A percentile compares a stretch with the other conserved stretches of the same genome.
These are phyloP conservation scores for Aspergillus sclerotialis DNA, from an alignment of 2,329 filamentous ascomycete species.

Conservation along the genomic window DNA sequence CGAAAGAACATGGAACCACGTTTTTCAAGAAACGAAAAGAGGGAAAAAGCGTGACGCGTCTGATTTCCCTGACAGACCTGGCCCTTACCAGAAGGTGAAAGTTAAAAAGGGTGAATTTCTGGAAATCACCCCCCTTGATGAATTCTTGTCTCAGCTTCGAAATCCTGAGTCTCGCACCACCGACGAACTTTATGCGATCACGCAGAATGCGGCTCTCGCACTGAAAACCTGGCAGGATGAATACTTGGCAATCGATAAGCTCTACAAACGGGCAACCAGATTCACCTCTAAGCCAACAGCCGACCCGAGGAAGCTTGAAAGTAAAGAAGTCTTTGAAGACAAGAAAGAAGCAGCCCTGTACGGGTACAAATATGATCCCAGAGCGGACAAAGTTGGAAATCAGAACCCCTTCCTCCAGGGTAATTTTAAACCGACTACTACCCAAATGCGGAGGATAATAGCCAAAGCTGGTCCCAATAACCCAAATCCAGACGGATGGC, in stretches of 20 bases:
- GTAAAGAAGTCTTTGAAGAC: constrained; percentile 48
- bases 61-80: constrained; percentile 19
- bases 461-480: constrained; percentile 28
- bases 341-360: constrained; percentile 56
- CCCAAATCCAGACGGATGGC: constrained; percentile 37
- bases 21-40: constrained; percentile 24
- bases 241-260: constrained; percentile 44
- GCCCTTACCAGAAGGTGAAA: constrained; percentile 26
- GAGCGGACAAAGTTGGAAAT: constrained; percentile 37
- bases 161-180: constrained; percentile 37
- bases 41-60: constrained; percentile 21
- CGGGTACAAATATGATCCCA: constrained; percentile 51
- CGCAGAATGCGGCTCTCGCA: constrained; percentile 46
- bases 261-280: constrained; percentile 43
- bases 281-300: constrained; percentile 45
- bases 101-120: constrained; percentile 30
- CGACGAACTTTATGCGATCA: constrained; percentile 49
- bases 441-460: constrained; percentile 34
- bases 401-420: constrained; percentile 53
- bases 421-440: constrained; percentile 38
- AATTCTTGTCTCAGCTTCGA: constrained; percentile 28
- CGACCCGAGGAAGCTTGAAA: constrained; percentile 46
- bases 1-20: constrained; percentile 24
- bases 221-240: constrained; percentile 54
- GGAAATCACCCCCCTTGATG: constrained; percentile 28